A percentile compares a stretch with the other conserved stretches of the same genome.
Conservation (phyloP, 2,329 filamentous ascomycete genomes). For the Cytospora schulzeri region DNA sequence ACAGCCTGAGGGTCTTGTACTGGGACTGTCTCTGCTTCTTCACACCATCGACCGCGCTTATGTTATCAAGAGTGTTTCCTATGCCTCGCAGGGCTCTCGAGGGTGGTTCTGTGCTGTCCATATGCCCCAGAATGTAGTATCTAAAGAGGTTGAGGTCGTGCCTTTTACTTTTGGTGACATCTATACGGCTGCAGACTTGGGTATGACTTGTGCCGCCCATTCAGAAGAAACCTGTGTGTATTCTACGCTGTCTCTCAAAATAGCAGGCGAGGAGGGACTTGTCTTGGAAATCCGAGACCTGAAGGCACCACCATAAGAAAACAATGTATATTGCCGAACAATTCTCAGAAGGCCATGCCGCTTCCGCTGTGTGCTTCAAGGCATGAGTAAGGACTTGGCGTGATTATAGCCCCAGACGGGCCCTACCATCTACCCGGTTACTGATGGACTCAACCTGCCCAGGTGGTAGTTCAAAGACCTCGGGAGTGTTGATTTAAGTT, state of each 20-base stretch:
- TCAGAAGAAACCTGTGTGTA: background rate
- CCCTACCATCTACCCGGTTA: too few species aligned
- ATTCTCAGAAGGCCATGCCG: too few species aligned
- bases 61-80: background rate
- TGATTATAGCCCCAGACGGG: too few species aligned
- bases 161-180: background rate
- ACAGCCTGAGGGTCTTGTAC: background rate
- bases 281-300: background rate
- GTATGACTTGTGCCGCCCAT: background rate
- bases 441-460: too few species aligned
- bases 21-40: background rate
- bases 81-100: background rate
- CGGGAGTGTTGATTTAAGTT: too few species aligned
- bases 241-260: background rate
- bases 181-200: background rate
- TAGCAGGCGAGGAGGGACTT: background rate
- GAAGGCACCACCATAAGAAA: background rate
- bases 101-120: background rate
- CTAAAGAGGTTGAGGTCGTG: background rate
- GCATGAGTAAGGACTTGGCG: too few species aligned
- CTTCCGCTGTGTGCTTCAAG: too few species aligned
- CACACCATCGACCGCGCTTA: background rate
- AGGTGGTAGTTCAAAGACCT: too few species aligned
- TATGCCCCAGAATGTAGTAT: background rate
- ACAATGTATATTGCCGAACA: background rate